These are phyloP conservation scores for Dioscorea alata DNA, from an alignment of 106 monocot genomes.

Conservation along the genomic window DNA sequence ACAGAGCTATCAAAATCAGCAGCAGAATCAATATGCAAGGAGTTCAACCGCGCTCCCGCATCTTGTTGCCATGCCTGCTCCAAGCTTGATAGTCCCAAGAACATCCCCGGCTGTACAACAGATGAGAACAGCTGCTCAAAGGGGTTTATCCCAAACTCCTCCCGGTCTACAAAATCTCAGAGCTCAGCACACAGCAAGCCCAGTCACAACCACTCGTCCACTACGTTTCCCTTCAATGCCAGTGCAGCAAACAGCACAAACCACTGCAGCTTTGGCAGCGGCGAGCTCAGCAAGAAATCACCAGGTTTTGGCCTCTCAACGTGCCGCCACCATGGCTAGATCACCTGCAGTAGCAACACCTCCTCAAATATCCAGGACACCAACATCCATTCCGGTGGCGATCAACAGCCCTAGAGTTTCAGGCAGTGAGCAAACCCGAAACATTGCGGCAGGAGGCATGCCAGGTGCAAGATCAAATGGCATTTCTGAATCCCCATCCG, in stretches of 20 bases:
- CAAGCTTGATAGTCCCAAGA: conserved; percentile 8
- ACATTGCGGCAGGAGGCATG: background rate
- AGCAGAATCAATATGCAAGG: conserved; percentile 2
- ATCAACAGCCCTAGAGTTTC: background rate
- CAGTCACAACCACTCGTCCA: background rate
- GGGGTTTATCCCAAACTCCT: conserved; percentile 11
- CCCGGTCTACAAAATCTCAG: background rate
- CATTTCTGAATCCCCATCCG: conserved; percentile 25
- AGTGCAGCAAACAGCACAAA: conserved; percentile 9
- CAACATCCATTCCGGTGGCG: background rate
- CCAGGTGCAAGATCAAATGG: conserved; percentile 2
- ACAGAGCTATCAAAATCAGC: conserved; percentile 11
- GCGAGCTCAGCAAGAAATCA: background rate
- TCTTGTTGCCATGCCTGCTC: conserved; percentile 22
- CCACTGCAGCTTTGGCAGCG: background rate
- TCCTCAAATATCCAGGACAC: conserved; percentile 7
- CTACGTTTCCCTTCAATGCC: background rate
- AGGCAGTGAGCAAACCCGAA: background rate
- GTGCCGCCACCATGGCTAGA: background rate
- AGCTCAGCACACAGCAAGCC: conserved; percentile 12
- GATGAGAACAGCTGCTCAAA: conserved; percentile 12
- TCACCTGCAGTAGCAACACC: background rate
- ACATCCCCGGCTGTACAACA: background rate
- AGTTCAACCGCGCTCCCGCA: conserved; percentile 7
- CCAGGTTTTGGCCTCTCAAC: background rate